Evolutionary conservation across 768 basidiomycete genomes (phyloP).

Genomic region (Mycena indigotica): DNA sequence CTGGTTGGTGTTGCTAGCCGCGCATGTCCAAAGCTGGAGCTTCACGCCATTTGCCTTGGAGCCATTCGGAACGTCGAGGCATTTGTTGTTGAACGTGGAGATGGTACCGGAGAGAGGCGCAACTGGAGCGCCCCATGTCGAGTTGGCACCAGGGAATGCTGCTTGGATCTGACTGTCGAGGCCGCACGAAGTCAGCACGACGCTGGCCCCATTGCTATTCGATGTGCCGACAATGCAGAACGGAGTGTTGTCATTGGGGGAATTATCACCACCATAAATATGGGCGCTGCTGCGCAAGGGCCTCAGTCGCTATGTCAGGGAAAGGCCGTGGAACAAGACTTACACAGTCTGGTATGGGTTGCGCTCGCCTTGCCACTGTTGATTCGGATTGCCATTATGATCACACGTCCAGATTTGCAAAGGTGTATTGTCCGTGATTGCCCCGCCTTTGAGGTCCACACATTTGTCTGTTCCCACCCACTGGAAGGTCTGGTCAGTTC

Average conservation of each 20-base stretch:
- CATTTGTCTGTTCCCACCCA: slow-evolving; percentile 8
- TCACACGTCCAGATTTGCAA: not conserved
- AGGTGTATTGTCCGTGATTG: slow-evolving; percentile 4
- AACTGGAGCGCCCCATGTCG: slow-evolving; percentile 12
- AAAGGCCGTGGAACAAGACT: not conserved
- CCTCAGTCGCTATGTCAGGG: too few relatives aligned
- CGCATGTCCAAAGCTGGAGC: slow-evolving; percentile 27
- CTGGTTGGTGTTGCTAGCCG: slow-evolving; percentile 11
- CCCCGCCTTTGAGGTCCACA: slow-evolving; percentile 8
- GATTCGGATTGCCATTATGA: not conserved
- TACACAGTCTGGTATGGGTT: not conserved
- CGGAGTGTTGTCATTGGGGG: not conserved
- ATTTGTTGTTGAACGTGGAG: slow-evolving; percentile 16
- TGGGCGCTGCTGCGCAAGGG: too few relatives aligned
- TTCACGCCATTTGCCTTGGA: slow-evolving; percentile 27
- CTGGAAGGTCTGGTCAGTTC: slow-evolving; percentile 4
- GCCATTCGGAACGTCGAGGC: slow-evolving; percentile 26
- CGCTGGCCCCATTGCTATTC: not conserved
- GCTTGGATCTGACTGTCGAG: slow-evolving; percentile 7
- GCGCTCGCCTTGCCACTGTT: slow-evolving; percentile 5
- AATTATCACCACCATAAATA: too few relatives aligned
- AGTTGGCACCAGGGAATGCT: slow-evolving; percentile 12
- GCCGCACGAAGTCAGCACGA: slow-evolving; percentile 7
- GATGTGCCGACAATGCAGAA: slow-evolving; percentile 12
- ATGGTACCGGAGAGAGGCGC: slow-evolving; percentile 4